Evolutionary conservation across 306 rosid genomes (phyloP), one percentile per base, ranked within the genome.

Genomic region (Morella rubra): DNA sequence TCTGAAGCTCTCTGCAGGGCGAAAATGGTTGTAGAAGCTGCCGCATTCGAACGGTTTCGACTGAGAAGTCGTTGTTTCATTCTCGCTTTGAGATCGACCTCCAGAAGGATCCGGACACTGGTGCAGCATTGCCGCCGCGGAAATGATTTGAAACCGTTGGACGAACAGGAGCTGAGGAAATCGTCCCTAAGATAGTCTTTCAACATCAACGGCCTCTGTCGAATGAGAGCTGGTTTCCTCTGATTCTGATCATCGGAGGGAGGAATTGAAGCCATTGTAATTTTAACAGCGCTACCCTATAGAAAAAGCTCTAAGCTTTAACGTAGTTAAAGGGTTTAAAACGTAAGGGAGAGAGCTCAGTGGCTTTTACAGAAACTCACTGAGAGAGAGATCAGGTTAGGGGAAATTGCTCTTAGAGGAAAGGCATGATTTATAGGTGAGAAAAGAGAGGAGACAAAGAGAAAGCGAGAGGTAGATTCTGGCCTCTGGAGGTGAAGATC

Each of bases 61-160:
- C 42, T 54, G 19, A 49, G 62, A 12, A 37, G 73, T 49, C 69
- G 81, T 42, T 54, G 64, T 8, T 66, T 78, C 11, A 10, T 51
- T 47, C 62, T 85, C 61, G 72, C 62, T 72, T 73, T 85, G 75
- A 89, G 86, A 52, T 87, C 89, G 74, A 77, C 72, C 56, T 89
- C 84, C 73, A 85, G 81, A 69, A 89, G 85, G 53, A 87, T 78
- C 18, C 87, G 80, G 74, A 85, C 79, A 69, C 81, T 80, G 42
- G 87, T 60, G 91, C 96, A 90, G 88, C 96, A 94, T 54, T 84
- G 92, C 44, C 90, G 80, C 32, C 97, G 90, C 0, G 97, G 93
- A 22, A 94, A 79, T 10, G 96, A 89, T 73, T 85, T 88, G 90
- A 92, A 92, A 46, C 95, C 95, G 84, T 76, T 87, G 52, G 97